Percentiles rank a stretch among this genome's conserved stretches.
These are phyloP conservation scores for Globisporangium radiosum DNA, from an alignment of 352 stramenopile genomes.

Conservation along the genomic window DNA sequence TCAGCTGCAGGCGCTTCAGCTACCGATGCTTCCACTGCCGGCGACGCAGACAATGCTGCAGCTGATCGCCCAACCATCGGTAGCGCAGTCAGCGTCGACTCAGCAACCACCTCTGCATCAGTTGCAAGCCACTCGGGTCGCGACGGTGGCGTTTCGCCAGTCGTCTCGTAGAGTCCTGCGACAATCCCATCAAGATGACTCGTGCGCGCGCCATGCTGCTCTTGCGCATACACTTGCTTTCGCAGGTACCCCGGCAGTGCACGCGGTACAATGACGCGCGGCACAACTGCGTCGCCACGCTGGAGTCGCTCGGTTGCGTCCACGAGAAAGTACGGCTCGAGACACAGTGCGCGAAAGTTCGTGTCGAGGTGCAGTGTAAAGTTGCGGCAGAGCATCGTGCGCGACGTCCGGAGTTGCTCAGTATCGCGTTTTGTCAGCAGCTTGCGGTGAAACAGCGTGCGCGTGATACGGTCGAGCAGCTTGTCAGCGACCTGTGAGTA, in stretches of 20 bases:
- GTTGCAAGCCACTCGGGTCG: not conserved
- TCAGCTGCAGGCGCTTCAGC: not conserved
- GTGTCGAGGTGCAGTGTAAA: conserved; percentile 39
- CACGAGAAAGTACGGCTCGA: conserved; percentile 52
- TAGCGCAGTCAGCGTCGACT: too few species aligned
- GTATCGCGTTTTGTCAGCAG: conserved; percentile 44
- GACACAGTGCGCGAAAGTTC: conserved; percentile 46
- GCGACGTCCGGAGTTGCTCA: conserved; percentile 36
- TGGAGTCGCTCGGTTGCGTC: too few species aligned
- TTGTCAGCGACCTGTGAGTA: conserved; percentile 40
- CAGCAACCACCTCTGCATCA: not conserved
- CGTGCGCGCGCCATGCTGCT: not conserved
- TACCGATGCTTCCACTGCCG: not conserved
- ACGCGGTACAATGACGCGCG: conserved; percentile 37
- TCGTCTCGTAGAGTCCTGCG: conserved; percentile 1
- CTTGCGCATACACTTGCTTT: conserved; percentile 5
- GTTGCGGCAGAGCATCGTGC: conserved; percentile 58
- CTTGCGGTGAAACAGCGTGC: conserved; percentile 28
- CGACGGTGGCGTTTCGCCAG: not conserved
- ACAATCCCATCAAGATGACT: conserved; percentile 4
- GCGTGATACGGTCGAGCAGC: conserved; percentile 50
- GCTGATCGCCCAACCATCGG: too few species aligned
- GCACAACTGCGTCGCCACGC: conserved; percentile 27
- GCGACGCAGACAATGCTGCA: too few species aligned
- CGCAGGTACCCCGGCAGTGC: conserved; percentile 39